Evolutionary conservation across 1,284 basidiomycete species (phyloP).

Genomic region (Microbotryum violaceum): DNA sequence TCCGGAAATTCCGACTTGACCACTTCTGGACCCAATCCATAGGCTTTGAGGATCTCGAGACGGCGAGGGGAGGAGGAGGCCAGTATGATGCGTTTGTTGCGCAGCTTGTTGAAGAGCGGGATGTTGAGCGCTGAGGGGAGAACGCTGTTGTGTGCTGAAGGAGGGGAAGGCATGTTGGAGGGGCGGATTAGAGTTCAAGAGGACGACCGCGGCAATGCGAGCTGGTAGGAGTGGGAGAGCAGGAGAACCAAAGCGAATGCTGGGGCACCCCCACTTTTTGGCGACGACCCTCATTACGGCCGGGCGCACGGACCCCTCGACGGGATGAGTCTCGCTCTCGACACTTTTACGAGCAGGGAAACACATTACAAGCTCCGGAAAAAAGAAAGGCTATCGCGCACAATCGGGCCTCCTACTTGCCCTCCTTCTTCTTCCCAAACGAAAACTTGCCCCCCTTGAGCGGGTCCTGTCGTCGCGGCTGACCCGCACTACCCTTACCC

Average conservation of each 20-base stretch:
- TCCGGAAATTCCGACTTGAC: conserved; percentile 84
- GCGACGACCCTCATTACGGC: too few species aligned
- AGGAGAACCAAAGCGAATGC: background rate
- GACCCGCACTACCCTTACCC: conserved; percentile 1
- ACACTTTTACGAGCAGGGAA: too few species aligned
- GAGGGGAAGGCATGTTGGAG: background rate
- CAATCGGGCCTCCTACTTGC: background rate
- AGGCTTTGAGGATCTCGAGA: conserved; percentile 68
- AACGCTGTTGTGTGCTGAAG: conserved; percentile 6
- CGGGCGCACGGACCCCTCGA: too few species aligned
- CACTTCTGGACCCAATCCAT: conserved; percentile 58
- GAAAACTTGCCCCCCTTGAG: conserved; percentile 25
- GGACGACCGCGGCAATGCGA: too few species aligned
- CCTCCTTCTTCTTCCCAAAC: conserved; percentile 7
- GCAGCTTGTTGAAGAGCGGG: conserved; percentile 53
- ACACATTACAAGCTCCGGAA: too few species aligned
- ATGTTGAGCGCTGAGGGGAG: conserved; percentile 21
- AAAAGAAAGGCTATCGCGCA: too few species aligned
- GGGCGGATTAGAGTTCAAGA: too few species aligned
- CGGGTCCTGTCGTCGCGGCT: conserved; percentile 16
- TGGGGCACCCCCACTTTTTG: too few species aligned
- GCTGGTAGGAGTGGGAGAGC: background rate
- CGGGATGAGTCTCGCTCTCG: too few species aligned
- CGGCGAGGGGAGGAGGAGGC: conserved; percentile 80
- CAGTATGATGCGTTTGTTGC: conserved; percentile 54